Evolutionary conservation across 148 eudicot genomes (phyloP), one percentile per base, ranked within the genome.

Genomic region (Diospyros kaki): DNA sequence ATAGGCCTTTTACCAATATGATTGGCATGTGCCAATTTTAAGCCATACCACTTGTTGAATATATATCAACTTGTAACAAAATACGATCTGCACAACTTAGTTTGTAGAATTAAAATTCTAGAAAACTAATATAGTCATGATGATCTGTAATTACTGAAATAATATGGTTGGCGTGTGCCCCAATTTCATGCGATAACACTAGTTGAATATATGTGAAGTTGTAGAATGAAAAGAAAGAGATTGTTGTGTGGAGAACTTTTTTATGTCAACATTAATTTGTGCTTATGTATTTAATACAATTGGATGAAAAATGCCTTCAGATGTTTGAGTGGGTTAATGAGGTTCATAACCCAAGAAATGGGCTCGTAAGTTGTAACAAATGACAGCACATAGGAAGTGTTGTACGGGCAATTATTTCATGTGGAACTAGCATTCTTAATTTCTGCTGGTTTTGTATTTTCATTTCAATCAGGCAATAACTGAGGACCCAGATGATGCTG

Each of bases 401-500:
- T 68, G 7, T 71, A 43, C 15, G 64, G 18, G n/a, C 13, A 45
- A 11, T 4, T 40, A 28, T 18, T 73, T 6, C 51, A 10, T 73
- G 69, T 73, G 68, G 44, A n/a, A 62, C n/a, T 10, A 52, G 63
- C n/a, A 48, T 5, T 65, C 39, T 71, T 12, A 72, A 72, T 64
- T 60, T 71, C 53, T 68, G 58, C 54, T 46, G 46, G 44, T 73
- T 64, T 39, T 76, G 17, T 41, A 39, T 72, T 9, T 61, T 14
- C 51, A 39, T 59, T 73, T 72, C 65, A 55, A 69, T 75, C 86
- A 96, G 99, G 92, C 92, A 76, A 82, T 93, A 73, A 89, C 90
- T 65, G 98, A 93, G 83, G 94, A 96, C 52, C 98, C 97, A 14
- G 91, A 88, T 79, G 93, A 96, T 86, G 87, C 88, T 68, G 82